These are phyloP conservation scores for Arthrobotrys conoides DNA, from an alignment of 2,329 filamentous ascomycete species.

Conservation along the genomic window DNA sequence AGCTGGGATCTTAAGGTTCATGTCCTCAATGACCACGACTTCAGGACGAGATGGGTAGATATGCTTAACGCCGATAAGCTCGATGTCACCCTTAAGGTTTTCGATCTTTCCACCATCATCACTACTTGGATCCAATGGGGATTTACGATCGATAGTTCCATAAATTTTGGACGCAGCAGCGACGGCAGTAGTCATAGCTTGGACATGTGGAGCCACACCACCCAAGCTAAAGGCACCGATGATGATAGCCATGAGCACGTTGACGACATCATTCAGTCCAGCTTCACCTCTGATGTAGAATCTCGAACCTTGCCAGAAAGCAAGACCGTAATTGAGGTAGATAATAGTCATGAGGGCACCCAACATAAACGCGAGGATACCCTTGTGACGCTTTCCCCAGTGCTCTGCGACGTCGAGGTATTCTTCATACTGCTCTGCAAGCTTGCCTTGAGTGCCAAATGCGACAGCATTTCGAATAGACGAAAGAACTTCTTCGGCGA, in stretches of 20 bases:
- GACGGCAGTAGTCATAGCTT: slow-evolving; percentile 86
- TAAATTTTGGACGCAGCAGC: slow-evolving; percentile 93
- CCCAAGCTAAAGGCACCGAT: slow-evolving; percentile 85
- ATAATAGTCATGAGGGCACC: slow-evolving; percentile 85
- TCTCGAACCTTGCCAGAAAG: slow-evolving; percentile 87
- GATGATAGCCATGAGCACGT: slow-evolving; percentile 87
- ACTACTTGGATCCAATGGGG: slow-evolving; percentile 83
- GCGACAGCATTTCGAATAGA: slow-evolving; percentile 93
- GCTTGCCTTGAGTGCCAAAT: slow-evolving; percentile 91
- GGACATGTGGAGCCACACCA: slow-evolving; percentile 85
- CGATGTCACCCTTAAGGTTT: slow-evolving; percentile 80
- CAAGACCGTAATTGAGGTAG: slow-evolving; percentile 76
- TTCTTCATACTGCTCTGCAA: slow-evolving; percentile 86
- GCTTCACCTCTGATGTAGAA: slow-evolving; percentile 79
- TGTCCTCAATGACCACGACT: slow-evolving; percentile 87
- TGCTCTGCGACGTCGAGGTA: slow-evolving; percentile 81
- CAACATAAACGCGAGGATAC: slow-evolving; percentile 81
- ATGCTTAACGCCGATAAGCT: slow-evolving; percentile 86
- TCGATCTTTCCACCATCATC: slow-evolving; percentile 81
- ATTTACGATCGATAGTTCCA: slow-evolving; percentile 88
- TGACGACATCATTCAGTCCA: slow-evolving; percentile 80
- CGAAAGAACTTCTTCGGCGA: slow-evolving; percentile 94
- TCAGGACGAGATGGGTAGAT: slow-evolving; percentile 95
- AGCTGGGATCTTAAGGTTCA: slow-evolving; percentile 83
- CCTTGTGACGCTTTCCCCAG: slow-evolving; percentile 83